Base-by-base conservation (phyloP, 352 stramenopile species). In the Phytophthora tubulina region DNA sequence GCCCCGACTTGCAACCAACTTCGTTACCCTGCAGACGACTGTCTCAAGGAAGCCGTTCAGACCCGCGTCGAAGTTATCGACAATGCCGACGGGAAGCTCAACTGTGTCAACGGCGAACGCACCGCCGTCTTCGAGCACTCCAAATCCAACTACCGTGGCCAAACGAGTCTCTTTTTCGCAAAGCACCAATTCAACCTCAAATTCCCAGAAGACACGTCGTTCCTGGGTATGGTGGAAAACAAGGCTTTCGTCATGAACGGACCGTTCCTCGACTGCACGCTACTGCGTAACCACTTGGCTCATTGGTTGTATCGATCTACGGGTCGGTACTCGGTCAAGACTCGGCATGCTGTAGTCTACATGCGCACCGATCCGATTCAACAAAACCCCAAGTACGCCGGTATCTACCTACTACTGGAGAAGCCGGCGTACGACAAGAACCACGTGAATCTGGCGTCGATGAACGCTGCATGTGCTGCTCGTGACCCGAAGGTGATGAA, bases 101-200 rank as follows among this genome's bases (percentile, higher is more conserved):
- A 92, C 67, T 93, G 86, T 65, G 70, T 91, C 36, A 79, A 82
- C 35, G 82, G 75, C 10, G 17, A 57, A 6, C 78, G 72, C 9
- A 88, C 84, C 9, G 67, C 69, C 48, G 68, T 76, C 17, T 85
- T 86, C 67, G 62, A 79, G 31, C 72, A 86, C 44, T 85, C 75
- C 66, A 75, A 50, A 53, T 78, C 84, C 55, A 90, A 93, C 70
- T 94, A 93, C 77, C 88, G 88, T 44, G 88, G 88, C 33, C 86
- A 95, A 42, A 82, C 86, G 31, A 93, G 83, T 72, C 81, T 95
- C 15, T 88, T 86, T 68, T 93, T 91, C 63, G 49, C 77, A 54
- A 95, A 95, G 73, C 88, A 95, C 69, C 86, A 94, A 54, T 81
- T 94, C 55, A 86, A 78, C 59, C 53, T 95, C 62, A 90, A 90